Evolutionary conservation across 305 asterid genomes (phyloP), one percentile per base, ranked within the genome.

Genomic region (Andrographis paniculata): DNA sequence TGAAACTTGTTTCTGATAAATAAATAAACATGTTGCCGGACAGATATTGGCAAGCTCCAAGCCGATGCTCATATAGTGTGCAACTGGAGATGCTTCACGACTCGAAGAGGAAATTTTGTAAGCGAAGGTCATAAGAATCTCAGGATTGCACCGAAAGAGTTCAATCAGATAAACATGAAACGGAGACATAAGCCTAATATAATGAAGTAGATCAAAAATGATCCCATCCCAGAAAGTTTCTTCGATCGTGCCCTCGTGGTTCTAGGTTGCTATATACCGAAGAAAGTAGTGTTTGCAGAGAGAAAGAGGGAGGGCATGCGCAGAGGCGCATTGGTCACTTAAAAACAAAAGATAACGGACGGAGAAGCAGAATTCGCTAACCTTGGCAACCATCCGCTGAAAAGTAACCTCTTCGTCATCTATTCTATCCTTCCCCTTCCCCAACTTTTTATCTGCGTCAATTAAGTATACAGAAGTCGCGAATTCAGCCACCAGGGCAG

Each of bases 341-440:
- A n/a, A n/a, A 20, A 44, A 11, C 20, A 44, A 30, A 6, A 42
- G 28, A 15, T 17, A 37, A 39, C 37, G 4, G 33, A 28, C 20
- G 64, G 76, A 61, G 69, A 65, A 66, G 56, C 72, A 57, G 73
- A 74, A 77, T 59, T 76, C 75, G 69, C 82, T 84, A 85, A 89
- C 95, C 98, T 89, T 89, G 70, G 98, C 73, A 40, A 89, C 98
- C 94, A 89, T 89, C 47, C 95, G 94, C 68, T 82, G 98, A 65
- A 89, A 89, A 51, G 98, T 87, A 49, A 82, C 48, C 61, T 85
- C 98, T 71, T 82, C 91, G 30, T 89, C 94, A 50, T 89, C 94
- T 41, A 85, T 64, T 62, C 71, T 72, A 58, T 89, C 98, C 66
- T 82, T 89, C 19, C 93, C 95, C 71, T 82, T 89, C 40, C 93